Conservation (phyloP, 1,284 basidiomycete genomes). For the Inonotus hispidus region DNA sequence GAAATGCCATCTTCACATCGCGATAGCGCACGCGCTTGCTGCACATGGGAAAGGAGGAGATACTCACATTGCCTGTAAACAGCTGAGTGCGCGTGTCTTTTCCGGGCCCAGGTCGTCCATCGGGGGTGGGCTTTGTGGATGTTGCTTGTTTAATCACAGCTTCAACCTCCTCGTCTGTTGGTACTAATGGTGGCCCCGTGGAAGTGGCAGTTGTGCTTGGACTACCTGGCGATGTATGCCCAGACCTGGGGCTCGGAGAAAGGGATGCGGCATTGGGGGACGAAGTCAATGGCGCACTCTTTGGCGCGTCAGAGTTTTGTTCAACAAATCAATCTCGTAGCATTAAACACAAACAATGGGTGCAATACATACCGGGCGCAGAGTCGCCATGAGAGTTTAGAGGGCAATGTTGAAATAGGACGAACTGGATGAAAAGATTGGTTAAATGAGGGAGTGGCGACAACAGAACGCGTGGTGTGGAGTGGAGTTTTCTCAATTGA, state of each 20-base stretch:
- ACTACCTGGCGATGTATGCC: background rate
- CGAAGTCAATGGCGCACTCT: background rate
- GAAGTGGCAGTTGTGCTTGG: conserved; percentile 2
- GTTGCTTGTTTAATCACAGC: conserved; percentile 77
- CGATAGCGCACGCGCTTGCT: background rate
- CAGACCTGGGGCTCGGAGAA: background rate
- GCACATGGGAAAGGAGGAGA: conserved; percentile 11
- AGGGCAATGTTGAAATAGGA: background rate
- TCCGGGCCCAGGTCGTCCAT: conserved; percentile 39
- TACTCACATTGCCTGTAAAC: conserved; percentile 81
- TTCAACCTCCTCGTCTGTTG: conserved; percentile 74
- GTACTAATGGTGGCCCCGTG: conserved; percentile 21
- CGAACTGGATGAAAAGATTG: background rate
- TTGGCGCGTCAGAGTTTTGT: background rate
- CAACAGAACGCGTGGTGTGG: background rate
- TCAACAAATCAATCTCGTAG: background rate
- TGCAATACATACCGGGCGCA: conserved; percentile 4
- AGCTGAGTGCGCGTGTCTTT: conserved; percentile 87
- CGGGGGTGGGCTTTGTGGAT: conserved; percentile 40
- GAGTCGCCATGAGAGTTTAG: conserved; percentile 2
- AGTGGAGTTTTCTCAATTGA: conserved; percentile 5
- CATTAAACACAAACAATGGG: background rate
- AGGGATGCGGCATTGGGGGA: conserved; percentile 3
- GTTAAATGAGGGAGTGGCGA: background rate
- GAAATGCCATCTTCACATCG: background rate